Percentiles rank a stretch among this genome's conserved stretches.
Evolutionary conservation across 306 rosid genomes (phyloP).

Genomic region (Corylus americana): DNA sequence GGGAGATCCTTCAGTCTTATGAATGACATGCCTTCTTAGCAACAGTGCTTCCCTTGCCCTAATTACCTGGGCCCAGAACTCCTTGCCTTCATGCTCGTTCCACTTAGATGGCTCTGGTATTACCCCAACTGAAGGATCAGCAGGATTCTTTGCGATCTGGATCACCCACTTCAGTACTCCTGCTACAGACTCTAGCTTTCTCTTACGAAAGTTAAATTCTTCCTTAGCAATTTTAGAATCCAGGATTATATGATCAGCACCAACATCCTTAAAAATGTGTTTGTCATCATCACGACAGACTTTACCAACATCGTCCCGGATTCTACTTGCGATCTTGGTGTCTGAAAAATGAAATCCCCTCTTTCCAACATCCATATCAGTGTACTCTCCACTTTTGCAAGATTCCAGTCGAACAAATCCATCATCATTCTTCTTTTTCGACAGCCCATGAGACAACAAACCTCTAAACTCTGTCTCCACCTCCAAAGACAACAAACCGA

Average conservation of each 20-base stretch:
- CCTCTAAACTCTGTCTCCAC: conserved; percentile 49
- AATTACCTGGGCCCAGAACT: conserved; percentile 57
- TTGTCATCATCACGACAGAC: conserved; percentile 21
- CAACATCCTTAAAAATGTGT: conserved; percentile 12
- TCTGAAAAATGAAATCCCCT: conserved; percentile 28
- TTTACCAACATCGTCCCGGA: conserved; percentile 24
- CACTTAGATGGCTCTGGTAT: conserved; percentile 63
- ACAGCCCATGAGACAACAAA: conserved; percentile 35
- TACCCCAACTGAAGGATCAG: conserved; percentile 42
- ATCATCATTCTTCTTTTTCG: conserved; percentile 29
- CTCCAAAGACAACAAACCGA: conserved; percentile 43
- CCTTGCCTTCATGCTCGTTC: conserved; percentile 48
- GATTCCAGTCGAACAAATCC: conserved; percentile 34
- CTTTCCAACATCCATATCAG: conserved; percentile 30
- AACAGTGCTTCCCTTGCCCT: conserved; percentile 53
- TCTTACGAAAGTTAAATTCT: conserved; percentile 40
- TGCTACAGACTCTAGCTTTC: conserved; percentile 59
- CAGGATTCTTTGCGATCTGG: conserved; percentile 50
- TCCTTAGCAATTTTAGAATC: conserved; percentile 33
- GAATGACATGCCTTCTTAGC: conserved; percentile 33
- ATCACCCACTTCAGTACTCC: conserved; percentile 75
- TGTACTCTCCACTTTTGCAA: conserved; percentile 26
- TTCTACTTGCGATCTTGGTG: conserved; percentile 23
- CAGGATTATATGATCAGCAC: conserved; percentile 20
- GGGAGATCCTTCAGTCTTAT: conserved; percentile 43